Evolutionary conservation across 2,329 filamentous ascomycete species (phyloP).

Genomic region (Penicillium griseofulvum): DNA sequence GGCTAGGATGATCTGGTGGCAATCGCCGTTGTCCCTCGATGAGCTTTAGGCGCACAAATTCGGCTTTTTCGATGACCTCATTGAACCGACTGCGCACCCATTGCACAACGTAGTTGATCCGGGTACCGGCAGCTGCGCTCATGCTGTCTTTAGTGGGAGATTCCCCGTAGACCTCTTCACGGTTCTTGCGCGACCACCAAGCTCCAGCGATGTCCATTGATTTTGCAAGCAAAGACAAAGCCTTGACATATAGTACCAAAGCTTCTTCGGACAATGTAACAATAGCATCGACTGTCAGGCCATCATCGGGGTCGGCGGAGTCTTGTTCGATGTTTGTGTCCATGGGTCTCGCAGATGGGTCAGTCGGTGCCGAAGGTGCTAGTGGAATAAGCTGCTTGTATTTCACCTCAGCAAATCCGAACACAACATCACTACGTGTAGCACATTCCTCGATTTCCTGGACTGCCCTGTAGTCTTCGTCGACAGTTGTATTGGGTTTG

Average conservation of each 20-base stretch:
- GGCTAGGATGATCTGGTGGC: slow-evolving; percentile 78
- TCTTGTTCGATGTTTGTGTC: slow-evolving; percentile 45
- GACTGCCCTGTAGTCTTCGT: slow-evolving; percentile 77
- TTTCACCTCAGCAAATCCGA: slow-evolving; percentile 96
- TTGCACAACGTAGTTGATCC: slow-evolving; percentile 91
- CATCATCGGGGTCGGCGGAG: slow-evolving; percentile 57
- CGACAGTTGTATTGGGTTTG: slow-evolving; percentile 59
- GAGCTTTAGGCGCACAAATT: slow-evolving; percentile 85
- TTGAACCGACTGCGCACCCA: slow-evolving; percentile 96
- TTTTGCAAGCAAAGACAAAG: slow-evolving; percentile 81
- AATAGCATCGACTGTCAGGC: slow-evolving; percentile 79
- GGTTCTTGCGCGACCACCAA: slow-evolving; percentile 83
- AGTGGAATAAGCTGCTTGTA: slow-evolving; percentile 94
- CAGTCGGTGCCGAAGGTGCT: slow-evolving; percentile 62
- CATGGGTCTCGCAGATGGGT: slow-evolving; percentile 28
- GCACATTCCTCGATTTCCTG: slow-evolving; percentile 88
- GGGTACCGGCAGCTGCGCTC: slow-evolving; percentile 57
- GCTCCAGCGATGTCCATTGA: slow-evolving; percentile 91
- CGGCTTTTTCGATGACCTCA: slow-evolving; percentile 93
- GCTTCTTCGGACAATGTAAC: slow-evolving; percentile 90
- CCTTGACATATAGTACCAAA: slow-evolving; percentile 92
- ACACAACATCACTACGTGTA: slow-evolving; percentile 91
- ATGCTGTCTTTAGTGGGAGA: slow-evolving; percentile 44
- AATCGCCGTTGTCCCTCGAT: slow-evolving; percentile 81
- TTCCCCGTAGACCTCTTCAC: slow-evolving; percentile 57